Base-by-base conservation (phyloP, 192 early-diverging fungal species). In the Podila clonocystis region DNA sequence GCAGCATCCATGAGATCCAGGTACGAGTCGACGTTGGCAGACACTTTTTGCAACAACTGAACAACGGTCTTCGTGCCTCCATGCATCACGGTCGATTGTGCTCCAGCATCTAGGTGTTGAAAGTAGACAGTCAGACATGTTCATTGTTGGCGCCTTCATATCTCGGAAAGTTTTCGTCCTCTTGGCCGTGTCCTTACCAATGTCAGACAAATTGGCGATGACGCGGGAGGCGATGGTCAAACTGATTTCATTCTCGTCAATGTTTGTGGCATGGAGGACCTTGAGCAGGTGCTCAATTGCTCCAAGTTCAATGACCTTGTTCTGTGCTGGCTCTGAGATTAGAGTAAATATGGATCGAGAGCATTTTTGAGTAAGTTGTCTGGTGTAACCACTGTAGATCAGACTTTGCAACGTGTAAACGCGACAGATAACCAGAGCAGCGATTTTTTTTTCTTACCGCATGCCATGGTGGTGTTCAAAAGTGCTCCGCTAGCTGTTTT, bases 391-490 rank as follows among this genome's bases (percentile, higher is more conserved):
- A 48, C 2, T 22, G 28, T n/a, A 61, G 59, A 61, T 55, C 20
- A 55, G 22, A 55, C 2, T 19, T 52, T 55, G 52, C 41, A 17
- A 45, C 41, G 22, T 24, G 50, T 19, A 24, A 55, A 57, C 24
- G 28, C 17, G 13, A 24, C 0, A n/a, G 28, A 6, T 11, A 30
- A 6, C n/a, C 45, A 34, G 20, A 28, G 17, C n/a, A 15, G 7
- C 45, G 17, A 2, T 17, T 62, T 68, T 29, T 17, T 62, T 65
- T 29, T 29, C 48, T 63, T 85, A 90, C 89, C 82, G 34, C 83
- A 87, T 49, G 85, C 69, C 70, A 90, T 82, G 11, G 86, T 83
- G 9, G 77, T 73, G 45, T 90, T 90, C 31, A 88, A 67, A 57
- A 87, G 83, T 19, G 86, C 84, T 50, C 83, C 89, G 70, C 82